Evolutionary conservation across 192 early-diverging fungal genomes (phyloP).

Genomic region (Thamnidium elegans): DNA sequence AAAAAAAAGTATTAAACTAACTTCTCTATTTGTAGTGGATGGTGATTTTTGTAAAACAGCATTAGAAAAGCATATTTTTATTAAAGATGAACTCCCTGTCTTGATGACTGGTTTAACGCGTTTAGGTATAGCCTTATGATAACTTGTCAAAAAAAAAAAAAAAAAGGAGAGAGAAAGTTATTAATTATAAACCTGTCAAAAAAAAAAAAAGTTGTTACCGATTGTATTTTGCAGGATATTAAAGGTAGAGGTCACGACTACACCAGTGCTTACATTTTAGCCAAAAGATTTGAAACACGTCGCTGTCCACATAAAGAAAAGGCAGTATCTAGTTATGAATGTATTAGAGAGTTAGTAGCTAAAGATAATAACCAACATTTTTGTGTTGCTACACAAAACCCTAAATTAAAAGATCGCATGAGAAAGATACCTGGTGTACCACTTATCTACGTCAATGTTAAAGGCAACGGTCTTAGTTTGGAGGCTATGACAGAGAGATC

Average conservation of each 20-base stretch:
- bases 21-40: constrained; percentile 56
- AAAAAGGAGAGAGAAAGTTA: not conserved
- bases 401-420: constrained; percentile 58
- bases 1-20: not conserved
- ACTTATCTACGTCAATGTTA: constrained; percentile 75
- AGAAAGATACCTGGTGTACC: constrained; percentile 78
- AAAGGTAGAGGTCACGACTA: constrained; percentile 63
- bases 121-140: constrained; percentile 46
- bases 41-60: constrained; percentile 77
- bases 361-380: constrained; percentile 78
- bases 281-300: constrained; percentile 74
- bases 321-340: constrained; percentile 61
- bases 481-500: constrained; percentile 69
- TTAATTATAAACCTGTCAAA: not conserved
- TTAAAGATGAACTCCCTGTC: constrained; percentile 59
- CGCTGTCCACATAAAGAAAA: constrained; percentile 72
- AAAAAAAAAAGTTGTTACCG: constrained; percentile 41
- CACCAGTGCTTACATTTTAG: constrained; percentile 51
- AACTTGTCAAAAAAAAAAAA: not conserved
- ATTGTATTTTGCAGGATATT: constrained; percentile 74
- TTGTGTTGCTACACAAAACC: constrained; percentile 81
- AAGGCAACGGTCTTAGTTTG: constrained; percentile 69
- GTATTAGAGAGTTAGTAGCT: constrained; percentile 75
- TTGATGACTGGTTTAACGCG: constrained; percentile 64
- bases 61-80: constrained; percentile 58